Percentiles rank a stretch among this genome's conserved stretches.
Evolutionary conservation across 1,284 basidiomycete genomes (phyloP).

Genomic region (Neotropicomus parvogracilis): DNA sequence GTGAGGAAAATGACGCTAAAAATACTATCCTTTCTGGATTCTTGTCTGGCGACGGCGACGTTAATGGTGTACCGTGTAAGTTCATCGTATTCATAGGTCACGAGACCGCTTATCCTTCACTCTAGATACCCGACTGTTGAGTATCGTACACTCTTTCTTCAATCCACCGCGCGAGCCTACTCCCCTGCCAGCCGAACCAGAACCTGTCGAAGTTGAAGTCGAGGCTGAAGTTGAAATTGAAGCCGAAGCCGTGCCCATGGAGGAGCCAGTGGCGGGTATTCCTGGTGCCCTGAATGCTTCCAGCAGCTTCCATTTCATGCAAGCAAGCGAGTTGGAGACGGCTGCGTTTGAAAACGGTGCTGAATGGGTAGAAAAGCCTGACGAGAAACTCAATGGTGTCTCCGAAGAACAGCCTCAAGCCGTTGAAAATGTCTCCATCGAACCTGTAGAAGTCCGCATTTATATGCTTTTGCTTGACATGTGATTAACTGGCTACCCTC

Average conservation of each 20-base stretch:
- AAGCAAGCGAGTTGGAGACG: slow-evolving; percentile 68
- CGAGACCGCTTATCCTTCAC: slow-evolving; percentile 5
- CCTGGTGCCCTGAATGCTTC: slow-evolving; percentile 38
- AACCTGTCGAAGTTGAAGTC: slow-evolving; percentile 19
- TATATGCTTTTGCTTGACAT: not conserved
- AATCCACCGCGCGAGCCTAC: slow-evolving; percentile 43
- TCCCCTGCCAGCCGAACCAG: slow-evolving; percentile 30
- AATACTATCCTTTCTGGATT: slow-evolving; percentile 51
- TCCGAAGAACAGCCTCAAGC: slow-evolving; percentile 31
- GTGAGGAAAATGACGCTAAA: slow-evolving; percentile 49
- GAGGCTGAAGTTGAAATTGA: slow-evolving; percentile 15
- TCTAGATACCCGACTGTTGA: slow-evolving; percentile 55
- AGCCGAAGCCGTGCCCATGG: slow-evolving; percentile 7
- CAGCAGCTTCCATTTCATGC: slow-evolving; percentile 69
- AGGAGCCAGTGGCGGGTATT: slow-evolving; percentile 32
- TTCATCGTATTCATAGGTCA: not conserved
- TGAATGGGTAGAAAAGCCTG: slow-evolving; percentile 50
- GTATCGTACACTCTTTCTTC: slow-evolving; percentile 50
- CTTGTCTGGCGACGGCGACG: slow-evolving; percentile 52
- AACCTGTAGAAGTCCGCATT: slow-evolving; percentile 27
- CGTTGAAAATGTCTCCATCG: slow-evolving; percentile 26
- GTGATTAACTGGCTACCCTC: slow-evolving; percentile 6
- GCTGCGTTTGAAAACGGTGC: slow-evolving; percentile 44
- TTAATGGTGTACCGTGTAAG: slow-evolving; percentile 60
- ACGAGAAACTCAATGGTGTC: slow-evolving; percentile 25